Evolutionary conservation across 2,329 filamentous ascomycete genomes (phyloP), one percentile per base, ranked within the genome.

Genomic region (Colletotrichum tropicale): DNA sequence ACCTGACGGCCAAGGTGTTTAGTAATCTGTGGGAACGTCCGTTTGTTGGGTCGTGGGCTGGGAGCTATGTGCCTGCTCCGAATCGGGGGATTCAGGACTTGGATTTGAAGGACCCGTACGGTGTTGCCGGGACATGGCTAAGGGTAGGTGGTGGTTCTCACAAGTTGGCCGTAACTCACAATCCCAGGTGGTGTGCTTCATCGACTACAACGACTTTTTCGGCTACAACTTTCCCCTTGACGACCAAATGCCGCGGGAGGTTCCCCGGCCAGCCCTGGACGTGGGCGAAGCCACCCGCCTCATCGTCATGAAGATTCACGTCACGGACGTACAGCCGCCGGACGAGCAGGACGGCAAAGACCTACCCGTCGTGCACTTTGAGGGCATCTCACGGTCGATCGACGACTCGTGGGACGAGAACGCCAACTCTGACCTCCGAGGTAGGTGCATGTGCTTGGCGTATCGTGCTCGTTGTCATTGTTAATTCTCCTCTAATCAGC

Each of bases 181-280:
- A 4, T 6, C 18, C 15, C 74, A 86, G 83, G 80, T 89, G 43
- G 83, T 88, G 5, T 89, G 85, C 77, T 90, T 89, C 77, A 82
- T 91, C 76, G 93, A 95, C 82, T 95, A 94, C 81, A 91, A 89
- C 78, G 94, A 96, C 81, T 91, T 96, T 43, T 94, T 93, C 82
- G 85, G 86, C 24, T 95, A 92, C 86, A 96, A 96, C 81, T 95
- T 95, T 80, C 85, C 85, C n/a, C 78, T 82, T 3, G 83, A 83
- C 9, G 83, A 86, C 8, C 81, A 86, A 13, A 82, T 87, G 2
- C 85, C 84, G 2, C 82, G 79, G 58, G 84, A 84, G 78, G 85
- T 84, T 70, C 66, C 70, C 15, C 88, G 90, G 0, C 86, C 84
- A 2, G 87, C 92, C 0, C 88, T 95, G 48, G 85, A 90, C 36